These are phyloP conservation scores for Marasmius oreades DNA, from an alignment of 1,284 basidiomycete genomes.

Conservation along the genomic window DNA sequence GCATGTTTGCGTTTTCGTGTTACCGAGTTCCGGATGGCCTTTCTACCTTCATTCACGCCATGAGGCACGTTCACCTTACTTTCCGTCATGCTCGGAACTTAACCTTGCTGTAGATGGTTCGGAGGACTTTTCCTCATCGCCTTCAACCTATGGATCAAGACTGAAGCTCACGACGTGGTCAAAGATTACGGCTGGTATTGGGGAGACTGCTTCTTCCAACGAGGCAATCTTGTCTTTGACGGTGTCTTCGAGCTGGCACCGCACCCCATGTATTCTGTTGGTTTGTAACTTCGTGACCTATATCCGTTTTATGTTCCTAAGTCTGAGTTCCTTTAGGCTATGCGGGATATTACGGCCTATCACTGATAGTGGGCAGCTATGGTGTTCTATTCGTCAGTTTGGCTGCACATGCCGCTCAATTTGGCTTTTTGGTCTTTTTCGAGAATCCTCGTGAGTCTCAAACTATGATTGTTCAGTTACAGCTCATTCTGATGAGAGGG, in stretches of 20 bases:
- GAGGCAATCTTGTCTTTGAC: constrained; percentile 90
- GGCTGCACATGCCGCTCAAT: constrained; percentile 91
- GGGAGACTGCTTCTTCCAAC: constrained; percentile 97
- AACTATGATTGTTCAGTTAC: background rate
- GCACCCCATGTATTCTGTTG: constrained; percentile 94
- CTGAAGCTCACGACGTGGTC: constrained; percentile 95
- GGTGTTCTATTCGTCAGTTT: constrained; percentile 91
- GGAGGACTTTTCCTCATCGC: constrained; percentile 82
- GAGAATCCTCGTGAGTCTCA: constrained; percentile 86
- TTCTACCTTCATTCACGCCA: constrained; percentile 69
- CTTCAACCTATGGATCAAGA: constrained; percentile 99
- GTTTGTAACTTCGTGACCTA: constrained; percentile 36
- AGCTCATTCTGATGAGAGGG: background rate
- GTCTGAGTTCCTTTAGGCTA: constrained; percentile 53
- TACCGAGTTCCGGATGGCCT: constrained; percentile 81
- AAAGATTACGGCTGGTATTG: constrained; percentile 96
- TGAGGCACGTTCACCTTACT: constrained; percentile 48
- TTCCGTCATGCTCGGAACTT: background rate
- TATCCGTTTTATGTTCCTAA: background rate
- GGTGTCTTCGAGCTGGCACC: constrained; percentile 94
- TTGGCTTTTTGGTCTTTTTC: constrained; percentile 94
- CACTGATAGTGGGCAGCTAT: constrained; percentile 84
- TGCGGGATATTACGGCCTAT: constrained; percentile 96
- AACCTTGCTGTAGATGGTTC: constrained; percentile 62
- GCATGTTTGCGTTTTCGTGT: constrained; percentile 92